These are phyloP conservation scores for Xylaria sp. DNA, from an alignment of 2,329 filamentous ascomycete species.

Conservation along the genomic window DNA sequence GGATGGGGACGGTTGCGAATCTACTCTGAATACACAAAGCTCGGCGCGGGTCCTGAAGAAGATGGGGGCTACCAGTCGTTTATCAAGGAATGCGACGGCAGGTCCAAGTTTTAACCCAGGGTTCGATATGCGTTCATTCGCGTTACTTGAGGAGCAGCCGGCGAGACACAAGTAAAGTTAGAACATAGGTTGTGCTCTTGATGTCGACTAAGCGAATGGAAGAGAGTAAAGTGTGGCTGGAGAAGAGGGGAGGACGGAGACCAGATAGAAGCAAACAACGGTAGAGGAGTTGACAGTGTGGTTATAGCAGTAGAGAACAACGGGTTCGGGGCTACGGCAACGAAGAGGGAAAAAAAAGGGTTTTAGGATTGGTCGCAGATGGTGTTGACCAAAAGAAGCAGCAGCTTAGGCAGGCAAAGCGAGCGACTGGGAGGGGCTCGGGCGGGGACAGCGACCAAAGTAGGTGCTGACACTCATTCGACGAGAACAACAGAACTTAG, in stretches of 20 bases:
- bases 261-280: constrained; percentile 9
- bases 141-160: constrained; percentile 11
- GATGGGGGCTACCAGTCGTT: constrained; percentile 3
- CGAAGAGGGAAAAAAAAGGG: constrained; percentile 21
- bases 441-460: constrained; percentile 24
- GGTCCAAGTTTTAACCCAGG: constrained; percentile 5
- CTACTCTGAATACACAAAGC: constrained; percentile 8
- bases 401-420: constrained; percentile 11
- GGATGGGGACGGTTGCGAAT: constrained; percentile 16
- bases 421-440: constrained; percentile 21
- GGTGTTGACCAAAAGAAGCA: constrained; percentile 33
- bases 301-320: constrained; percentile 14
- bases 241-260: constrained; percentile 33
- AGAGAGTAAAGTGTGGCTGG: constrained; percentile 24
- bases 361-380: constrained; percentile 24
- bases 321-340: constrained; percentile 29
- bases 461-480: constrained; percentile 33
- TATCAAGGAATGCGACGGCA: constrained; percentile 6
- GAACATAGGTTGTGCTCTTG: constrained; percentile 9
- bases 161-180: constrained; percentile 2
- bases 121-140: constrained; percentile 5
- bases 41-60: constrained; percentile 7
- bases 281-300: constrained; percentile 8
- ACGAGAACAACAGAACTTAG: constrained; percentile 25
- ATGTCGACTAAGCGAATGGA: constrained; percentile 12